Conservation (phyloP, 2,329 filamentous ascomycete genomes). For the Colletotrichum siamense region DNA sequence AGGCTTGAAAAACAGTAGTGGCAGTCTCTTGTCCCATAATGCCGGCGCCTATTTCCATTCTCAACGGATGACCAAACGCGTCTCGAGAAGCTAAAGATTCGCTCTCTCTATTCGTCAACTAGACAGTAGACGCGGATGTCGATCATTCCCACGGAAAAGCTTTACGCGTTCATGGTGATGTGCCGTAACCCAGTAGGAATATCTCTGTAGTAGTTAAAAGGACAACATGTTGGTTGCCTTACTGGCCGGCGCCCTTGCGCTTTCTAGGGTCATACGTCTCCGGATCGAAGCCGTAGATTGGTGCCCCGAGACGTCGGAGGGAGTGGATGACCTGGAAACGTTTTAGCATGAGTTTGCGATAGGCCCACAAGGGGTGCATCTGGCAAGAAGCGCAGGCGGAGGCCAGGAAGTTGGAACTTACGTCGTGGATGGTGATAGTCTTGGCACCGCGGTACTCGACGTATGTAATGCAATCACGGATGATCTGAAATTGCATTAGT, state of each 20-base stretch:
- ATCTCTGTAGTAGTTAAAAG: neutral
- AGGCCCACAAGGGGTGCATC: neutral
- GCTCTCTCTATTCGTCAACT: neutral
- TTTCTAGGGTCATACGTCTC: slow-evolving; percentile 36
- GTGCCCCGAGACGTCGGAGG: slow-evolving; percentile 51
- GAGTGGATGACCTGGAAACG: slow-evolving; percentile 57
- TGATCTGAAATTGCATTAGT: slow-evolving; percentile 46
- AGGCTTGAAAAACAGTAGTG: neutral
- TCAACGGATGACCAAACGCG: neutral
- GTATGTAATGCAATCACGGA: slow-evolving; percentile 53
- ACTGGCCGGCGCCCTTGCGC: neutral
- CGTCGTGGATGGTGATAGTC: slow-evolving; percentile 68
- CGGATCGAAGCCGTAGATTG: slow-evolving; percentile 64
- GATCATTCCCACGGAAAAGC: neutral
- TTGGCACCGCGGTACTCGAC: slow-evolving; percentile 62
- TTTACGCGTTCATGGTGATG: neutral
- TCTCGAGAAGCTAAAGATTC: neutral
- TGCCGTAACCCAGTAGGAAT: neutral
- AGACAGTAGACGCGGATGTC: neutral
- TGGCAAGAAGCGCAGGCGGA: neutral
- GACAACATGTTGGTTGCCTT: neutral
- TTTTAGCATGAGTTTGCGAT: neutral
- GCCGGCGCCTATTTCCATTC: neutral
- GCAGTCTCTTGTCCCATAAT: neutral
- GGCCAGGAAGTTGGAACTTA: slow-evolving; percentile 38